Percentiles rank a stretch among this genome's conserved stretches.
phyloP scores from a whole-genome alignment of 805 yeast species.

The Wickerhamomyces strasburgensis region DNA sequence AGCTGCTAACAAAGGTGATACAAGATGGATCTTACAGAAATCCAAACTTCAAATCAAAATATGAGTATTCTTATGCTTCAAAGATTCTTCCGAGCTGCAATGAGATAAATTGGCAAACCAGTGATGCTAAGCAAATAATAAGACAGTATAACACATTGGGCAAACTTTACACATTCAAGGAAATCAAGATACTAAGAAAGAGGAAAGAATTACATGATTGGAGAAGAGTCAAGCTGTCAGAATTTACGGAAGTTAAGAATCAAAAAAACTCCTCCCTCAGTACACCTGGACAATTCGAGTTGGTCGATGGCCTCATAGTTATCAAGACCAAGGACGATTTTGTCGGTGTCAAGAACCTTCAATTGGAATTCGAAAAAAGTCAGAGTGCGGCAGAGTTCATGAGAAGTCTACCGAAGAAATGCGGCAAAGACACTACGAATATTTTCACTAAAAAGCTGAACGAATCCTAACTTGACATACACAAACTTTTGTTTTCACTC shows the following conservation, averaged over 20 bases:
- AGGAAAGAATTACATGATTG: slow-evolving; percentile 26
- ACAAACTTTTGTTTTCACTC: not conserved
- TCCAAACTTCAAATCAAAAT: slow-evolving; percentile 20
- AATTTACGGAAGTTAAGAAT: slow-evolving; percentile 22
- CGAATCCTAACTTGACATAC: too few relatives aligned
- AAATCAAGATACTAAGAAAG: slow-evolving; percentile 32
- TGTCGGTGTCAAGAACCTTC: slow-evolving; percentile 35
- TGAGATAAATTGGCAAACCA: slow-evolving; percentile 43
- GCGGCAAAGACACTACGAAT: slow-evolving; percentile 35
- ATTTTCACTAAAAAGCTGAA: slow-evolving; percentile 8
- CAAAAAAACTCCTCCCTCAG: not conserved
- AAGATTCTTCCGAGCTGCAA: slow-evolving; percentile 42
- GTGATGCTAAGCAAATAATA: slow-evolving; percentile 33
- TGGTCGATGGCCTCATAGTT: slow-evolving; percentile 24
- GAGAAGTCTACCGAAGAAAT: slow-evolving; percentile 40
- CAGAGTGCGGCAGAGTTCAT: slow-evolving; percentile 45
- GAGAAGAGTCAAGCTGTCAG: slow-evolving; percentile 47
- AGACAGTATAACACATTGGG: slow-evolving; percentile 52
- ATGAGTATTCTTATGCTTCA: slow-evolving; percentile 49
- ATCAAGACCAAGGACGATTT: slow-evolving; percentile 42
- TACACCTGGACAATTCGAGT: slow-evolving; percentile 29
- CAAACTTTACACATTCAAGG: slow-evolving; percentile 43
- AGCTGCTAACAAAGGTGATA: slow-evolving; percentile 45
- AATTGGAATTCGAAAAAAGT: slow-evolving; percentile 49
- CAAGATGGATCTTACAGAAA: slow-evolving; percentile 24